Evolutionary conservation across 148 eudicot species (phyloP).

Genomic region (Fallopia convolvulus): DNA sequence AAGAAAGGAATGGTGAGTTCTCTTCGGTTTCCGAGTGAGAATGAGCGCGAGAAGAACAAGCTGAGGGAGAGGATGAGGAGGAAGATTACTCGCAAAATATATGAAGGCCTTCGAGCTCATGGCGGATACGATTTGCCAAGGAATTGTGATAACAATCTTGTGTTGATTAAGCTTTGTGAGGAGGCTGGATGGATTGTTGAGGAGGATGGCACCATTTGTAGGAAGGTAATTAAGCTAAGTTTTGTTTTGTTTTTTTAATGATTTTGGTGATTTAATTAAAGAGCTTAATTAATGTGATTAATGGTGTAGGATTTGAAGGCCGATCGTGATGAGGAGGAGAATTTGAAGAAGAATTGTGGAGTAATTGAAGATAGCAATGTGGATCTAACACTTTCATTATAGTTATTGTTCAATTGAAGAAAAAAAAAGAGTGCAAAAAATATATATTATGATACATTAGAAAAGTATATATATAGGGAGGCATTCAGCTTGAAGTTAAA

Average conservation of each 20-base stretch:
- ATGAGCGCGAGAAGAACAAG: slow-evolving; percentile 30
- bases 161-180: slow-evolving; percentile 29
- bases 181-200: slow-evolving; percentile 41
- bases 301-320: background rate
- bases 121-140: slow-evolving; percentile 28
- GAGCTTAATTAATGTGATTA: background rate
- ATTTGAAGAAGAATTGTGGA: background rate
- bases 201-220: slow-evolving; percentile 27
- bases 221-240: slow-evolving; percentile 19
- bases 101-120: slow-evolving; percentile 26
- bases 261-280: background rate
- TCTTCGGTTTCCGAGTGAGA: slow-evolving; percentile 31
- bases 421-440: too few relatives aligned
- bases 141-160: slow-evolving; percentile 31
- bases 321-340: background rate
- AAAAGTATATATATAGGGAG: too few relatives aligned
- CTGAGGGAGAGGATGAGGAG: slow-evolving; percentile 32
- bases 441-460: too few relatives aligned
- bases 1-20: slow-evolving; percentile 30
- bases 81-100: slow-evolving; percentile 20
- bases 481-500: too few relatives aligned
- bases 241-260: background rate
- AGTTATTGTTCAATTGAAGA: background rate
- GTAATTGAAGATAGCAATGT: background rate
- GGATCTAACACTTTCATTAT: background rate